Base-by-base conservation (phyloP, 495 filamentous ascomycete species). In the Neurospora sp. region DNA sequence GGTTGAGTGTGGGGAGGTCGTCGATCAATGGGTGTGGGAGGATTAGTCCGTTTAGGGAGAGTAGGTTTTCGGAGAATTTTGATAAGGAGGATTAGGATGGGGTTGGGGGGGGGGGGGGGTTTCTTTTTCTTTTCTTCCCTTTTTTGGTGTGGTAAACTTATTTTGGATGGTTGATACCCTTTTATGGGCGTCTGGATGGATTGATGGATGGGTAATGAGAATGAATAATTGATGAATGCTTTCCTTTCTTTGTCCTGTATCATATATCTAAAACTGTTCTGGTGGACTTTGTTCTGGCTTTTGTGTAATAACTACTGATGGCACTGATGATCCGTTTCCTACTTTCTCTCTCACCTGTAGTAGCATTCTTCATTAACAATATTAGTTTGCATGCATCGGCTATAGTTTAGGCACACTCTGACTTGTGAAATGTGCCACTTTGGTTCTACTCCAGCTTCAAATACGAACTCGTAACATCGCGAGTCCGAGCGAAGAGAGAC, bases 1-100 rank as follows among this genome's bases (percentile, higher is more conserved):
- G 31, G 6, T 20, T 72, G 59, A 69, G 27, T 73, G 9, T 74
- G 48, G 69, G 16, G 27, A 18, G 39, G 10, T 27, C 61, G 44
- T 44, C 59, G 42, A 22, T 37, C 37, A n/a, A 40, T 9, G 45
- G 40, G 20, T 59, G 71, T 73, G n/a, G 75, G 75, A 72, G 75
- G 59, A 80, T 78, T 12, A 87, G 85, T 69, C 85, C 85, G 14
- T 77, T 75, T 10, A 77, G 83, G 73, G 83, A 84, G 71, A 83
- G 79, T 68, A 75, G 80, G 74, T 84, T 82, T 65, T 79, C 76
- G 68, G 80, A 84, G 80, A 80, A 76, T 48, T 69, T 80, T 68
- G 74, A 78, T 65, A 35, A 65, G 31, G 53, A 65, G 53, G 53
- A 61, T 35, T 61, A 35, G 27, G 44, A 31, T 31, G 27, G 27